Evolutionary conservation across 495 filamentous ascomycete genomes (phyloP).

Genomic region (Lasiosphaeria ovina): DNA sequence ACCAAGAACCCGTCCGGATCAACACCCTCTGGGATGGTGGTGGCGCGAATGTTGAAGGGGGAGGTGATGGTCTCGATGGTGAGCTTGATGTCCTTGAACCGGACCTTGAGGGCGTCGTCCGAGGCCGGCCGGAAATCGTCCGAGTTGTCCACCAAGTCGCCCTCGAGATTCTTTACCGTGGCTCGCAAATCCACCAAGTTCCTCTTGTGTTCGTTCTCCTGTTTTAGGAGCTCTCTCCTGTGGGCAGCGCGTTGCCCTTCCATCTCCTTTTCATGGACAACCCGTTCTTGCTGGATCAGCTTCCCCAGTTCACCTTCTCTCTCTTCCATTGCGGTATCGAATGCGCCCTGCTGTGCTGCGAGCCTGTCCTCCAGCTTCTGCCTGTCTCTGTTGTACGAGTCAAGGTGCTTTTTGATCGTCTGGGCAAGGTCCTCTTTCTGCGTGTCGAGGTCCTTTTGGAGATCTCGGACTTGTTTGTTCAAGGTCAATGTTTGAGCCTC

Average conservation of each 20-base stretch:
- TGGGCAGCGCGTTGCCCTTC: not conserved
- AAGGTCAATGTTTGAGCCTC: not conserved
- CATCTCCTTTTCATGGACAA: not conserved
- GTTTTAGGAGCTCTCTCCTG: not conserved
- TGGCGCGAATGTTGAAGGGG: constrained; percentile 17
- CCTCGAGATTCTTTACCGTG: constrained; percentile 19
- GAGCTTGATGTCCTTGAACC: constrained; percentile 27
- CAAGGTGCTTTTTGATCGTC: not conserved
- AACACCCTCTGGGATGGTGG: constrained; percentile 8
- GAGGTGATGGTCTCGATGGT: constrained; percentile 21
- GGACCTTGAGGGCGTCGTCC: constrained; percentile 31
- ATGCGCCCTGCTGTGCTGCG: not conserved
- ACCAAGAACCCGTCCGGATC: constrained; percentile 24
- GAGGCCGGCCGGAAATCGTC: constrained; percentile 31
- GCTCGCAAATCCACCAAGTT: constrained; percentile 6
- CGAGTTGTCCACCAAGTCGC: constrained; percentile 31
- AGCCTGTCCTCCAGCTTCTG: not conserved
- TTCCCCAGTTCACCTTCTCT: not conserved
- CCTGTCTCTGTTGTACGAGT: not conserved
- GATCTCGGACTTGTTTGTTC: not conserved
- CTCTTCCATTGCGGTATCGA: not conserved
- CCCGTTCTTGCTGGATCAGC: constrained; percentile 1
- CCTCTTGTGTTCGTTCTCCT: constrained; percentile 7
- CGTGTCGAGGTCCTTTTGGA: not conserved
- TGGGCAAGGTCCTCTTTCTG: not conserved